Conservation (phyloP, 2,329 filamentous ascomycete genomes). For the Akanthomyces uredinophilus region DNA sequence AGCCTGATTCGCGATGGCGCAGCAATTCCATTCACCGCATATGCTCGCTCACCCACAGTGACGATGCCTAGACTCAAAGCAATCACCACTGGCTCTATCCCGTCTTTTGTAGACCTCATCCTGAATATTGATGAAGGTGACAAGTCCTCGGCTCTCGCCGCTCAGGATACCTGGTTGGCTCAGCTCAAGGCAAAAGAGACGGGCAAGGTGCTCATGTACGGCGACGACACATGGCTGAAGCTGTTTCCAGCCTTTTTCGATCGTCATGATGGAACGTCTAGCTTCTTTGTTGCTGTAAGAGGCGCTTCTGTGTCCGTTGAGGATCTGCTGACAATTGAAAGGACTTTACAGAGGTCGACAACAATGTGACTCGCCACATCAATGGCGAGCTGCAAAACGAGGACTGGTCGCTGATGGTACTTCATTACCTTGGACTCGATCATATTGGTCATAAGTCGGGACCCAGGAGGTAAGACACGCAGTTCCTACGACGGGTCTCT, state of each 20-base stretch:
- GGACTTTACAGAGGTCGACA: slow-evolving; percentile 97
- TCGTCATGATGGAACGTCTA: slow-evolving; percentile 85
- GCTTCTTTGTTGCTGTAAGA: slow-evolving; percentile 94
- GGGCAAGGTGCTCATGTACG: slow-evolving; percentile 87
- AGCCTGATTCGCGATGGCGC: slow-evolving; percentile 79
- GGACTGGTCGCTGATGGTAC: slow-evolving; percentile 90
- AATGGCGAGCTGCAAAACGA: slow-evolving; percentile 65
- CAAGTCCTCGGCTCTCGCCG: slow-evolving; percentile 77
- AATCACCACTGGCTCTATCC: slow-evolving; percentile 95
- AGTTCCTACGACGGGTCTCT: not conserved
- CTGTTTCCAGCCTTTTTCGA: slow-evolving; percentile 87
- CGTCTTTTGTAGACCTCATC: slow-evolving; percentile 94
- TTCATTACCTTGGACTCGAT: slow-evolving; percentile 93
- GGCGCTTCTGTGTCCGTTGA: not conserved
- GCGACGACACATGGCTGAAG: slow-evolving; percentile 97
- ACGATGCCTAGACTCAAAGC: slow-evolving; percentile 98
- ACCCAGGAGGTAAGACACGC: slow-evolving; percentile 59
- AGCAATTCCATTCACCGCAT: slow-evolving; percentile 89
- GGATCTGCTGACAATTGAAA: slow-evolving; percentile 30
- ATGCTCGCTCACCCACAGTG: slow-evolving; percentile 93
- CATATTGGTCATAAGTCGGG: slow-evolving; percentile 97
- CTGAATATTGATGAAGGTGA: slow-evolving; percentile 95
- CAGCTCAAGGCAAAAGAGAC: slow-evolving; percentile 72
- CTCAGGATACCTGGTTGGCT: slow-evolving; percentile 92
- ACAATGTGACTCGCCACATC: slow-evolving; percentile 92